Conservation (phyloP, 2,329 filamentous ascomycete species). For the Claviceps pazoutovae region DNA sequence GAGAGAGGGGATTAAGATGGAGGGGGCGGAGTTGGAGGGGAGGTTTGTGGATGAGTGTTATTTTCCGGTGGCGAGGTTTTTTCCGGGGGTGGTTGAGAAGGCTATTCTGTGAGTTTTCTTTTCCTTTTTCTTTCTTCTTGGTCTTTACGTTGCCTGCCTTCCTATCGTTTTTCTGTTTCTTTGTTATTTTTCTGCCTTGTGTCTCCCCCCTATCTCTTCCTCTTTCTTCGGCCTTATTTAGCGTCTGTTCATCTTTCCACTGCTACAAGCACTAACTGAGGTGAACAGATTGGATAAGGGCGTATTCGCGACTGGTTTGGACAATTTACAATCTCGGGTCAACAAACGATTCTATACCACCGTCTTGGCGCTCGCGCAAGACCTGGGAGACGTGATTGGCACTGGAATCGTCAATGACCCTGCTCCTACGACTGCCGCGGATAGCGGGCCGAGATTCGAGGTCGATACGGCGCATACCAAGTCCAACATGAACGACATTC, state of each 20-base stretch:
- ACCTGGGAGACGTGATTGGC: constrained; percentile 41
- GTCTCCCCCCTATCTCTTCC: too few relatives aligned
- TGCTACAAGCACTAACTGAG: too few relatives aligned
- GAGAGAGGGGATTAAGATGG: constrained; percentile 64
- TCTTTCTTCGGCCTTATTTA: too few relatives aligned
- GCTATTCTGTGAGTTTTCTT: constrained; percentile 56
- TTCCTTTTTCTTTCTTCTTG: not conserved
- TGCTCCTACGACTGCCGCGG: not conserved
- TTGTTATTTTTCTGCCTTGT: not conserved
- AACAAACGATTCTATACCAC: constrained; percentile 44
- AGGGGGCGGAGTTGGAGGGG: constrained; percentile 61
- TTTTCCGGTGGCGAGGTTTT: constrained; percentile 68
- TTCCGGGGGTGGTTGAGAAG: constrained; percentile 67
- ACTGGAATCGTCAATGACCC: constrained; percentile 30
- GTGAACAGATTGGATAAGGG: constrained; percentile 46
- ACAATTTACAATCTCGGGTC: constrained; percentile 36
- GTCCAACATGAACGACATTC: constrained; percentile 50
- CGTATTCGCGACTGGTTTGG: constrained; percentile 40
- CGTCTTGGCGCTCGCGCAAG: constrained; percentile 40
- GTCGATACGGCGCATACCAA: constrained; percentile 35
- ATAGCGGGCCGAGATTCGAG: constrained; percentile 16
- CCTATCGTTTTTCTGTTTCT: not conserved
- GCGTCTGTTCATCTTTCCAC: too few relatives aligned
- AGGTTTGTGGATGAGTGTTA: constrained; percentile 80
- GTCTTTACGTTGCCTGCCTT: not conserved